A percentile compares a stretch with the other conserved stretches of the same genome.
phyloP scores from a whole-genome alignment of 352 stramenopile species.

The Elongisporangium senticosum region DNA sequence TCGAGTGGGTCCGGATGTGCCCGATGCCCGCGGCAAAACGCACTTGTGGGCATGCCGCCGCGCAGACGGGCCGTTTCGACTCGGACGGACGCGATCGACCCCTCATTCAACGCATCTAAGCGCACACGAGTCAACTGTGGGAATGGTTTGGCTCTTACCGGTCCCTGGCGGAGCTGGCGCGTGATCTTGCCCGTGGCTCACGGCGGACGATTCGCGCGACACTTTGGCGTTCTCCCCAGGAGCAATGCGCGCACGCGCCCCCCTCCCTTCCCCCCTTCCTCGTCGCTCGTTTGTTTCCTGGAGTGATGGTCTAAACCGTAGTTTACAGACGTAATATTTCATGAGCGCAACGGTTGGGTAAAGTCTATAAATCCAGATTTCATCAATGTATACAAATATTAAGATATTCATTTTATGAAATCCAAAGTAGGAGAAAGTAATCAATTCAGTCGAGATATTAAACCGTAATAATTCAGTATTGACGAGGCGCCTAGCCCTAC shows the following conservation, averaged over 20 bases:
- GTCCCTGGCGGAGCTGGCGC: conserved; percentile 20
- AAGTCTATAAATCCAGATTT: background rate
- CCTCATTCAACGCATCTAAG: background rate
- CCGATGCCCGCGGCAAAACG: background rate
- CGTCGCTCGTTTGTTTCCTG: background rate
- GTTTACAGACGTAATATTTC: conserved; percentile 2
- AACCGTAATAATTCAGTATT: background rate
- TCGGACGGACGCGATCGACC: background rate
- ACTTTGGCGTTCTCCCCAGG: conserved; percentile 39
- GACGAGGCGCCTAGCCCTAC: background rate
- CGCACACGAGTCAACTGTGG: background rate
- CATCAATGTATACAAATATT: background rate
- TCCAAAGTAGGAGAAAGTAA: background rate
- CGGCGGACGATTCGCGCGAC: conserved; percentile 22
- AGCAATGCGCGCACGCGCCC: background rate
- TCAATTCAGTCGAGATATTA: background rate
- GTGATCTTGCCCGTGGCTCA: conserved; percentile 17
- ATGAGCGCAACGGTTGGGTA: background rate
- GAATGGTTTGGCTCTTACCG: conserved; percentile 12
- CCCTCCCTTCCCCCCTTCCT: background rate
- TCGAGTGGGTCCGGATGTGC: conserved; percentile 2
- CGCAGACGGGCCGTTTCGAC: background rate
- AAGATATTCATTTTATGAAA: background rate
- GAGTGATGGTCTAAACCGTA: conserved; percentile 5
- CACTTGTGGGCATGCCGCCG: background rate